Base-by-base conservation (phyloP, 1,284 basidiomycete genomes). In the Thecaphora thlaspeos region DNA sequence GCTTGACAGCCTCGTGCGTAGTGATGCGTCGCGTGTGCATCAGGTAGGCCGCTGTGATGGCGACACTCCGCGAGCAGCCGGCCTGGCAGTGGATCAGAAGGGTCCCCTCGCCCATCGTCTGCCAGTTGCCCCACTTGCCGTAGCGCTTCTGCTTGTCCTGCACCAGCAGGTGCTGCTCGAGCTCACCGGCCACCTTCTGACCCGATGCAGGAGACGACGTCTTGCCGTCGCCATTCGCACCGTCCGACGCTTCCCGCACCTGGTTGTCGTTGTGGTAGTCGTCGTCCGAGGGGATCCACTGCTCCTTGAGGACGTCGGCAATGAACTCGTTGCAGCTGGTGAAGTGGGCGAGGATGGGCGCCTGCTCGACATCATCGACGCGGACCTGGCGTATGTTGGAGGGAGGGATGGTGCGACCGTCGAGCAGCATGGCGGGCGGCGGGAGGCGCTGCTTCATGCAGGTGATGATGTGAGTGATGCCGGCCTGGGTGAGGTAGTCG, bases 1-100 rank as follows among this genome's bases (percentile, higher is more conserved):
- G 62, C 18, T 50, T 53, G 12, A 80, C 47, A 0, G 79, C 79
- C n/a, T 71, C 70, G 12, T 61, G 49, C 11, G 70, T 68, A n/a
- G 55, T 66, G 21, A 77, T 49, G 17, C 48, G 61, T 0, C 74
- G 59, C 11, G 74, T 71, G 18, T 52, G 41, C 78, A 80, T 80
- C 10, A 80, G 59, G 46, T 78, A 80, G 10, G 79, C 79, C 0
- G 75, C 72, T 21, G 72, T 71, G 19, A 80, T 72, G 41, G 63
- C 63, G 5, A 68, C 68, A 19, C 77, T 78, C 3, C 79, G 63
- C 10, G 75, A 75, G 14, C 77, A 69, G 10, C 79, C 79, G 0
- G 79, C 79, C 47, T 80, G 79, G 43, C 79, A 80, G 47, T 79
- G 79, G 2, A 80, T 78, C 15, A 80, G 68, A 0, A 80, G 75